These are phyloP conservation scores for Berberis vulgaris DNA, from an alignment of 164 flowering plant genomes.

Conservation along the genomic window DNA sequence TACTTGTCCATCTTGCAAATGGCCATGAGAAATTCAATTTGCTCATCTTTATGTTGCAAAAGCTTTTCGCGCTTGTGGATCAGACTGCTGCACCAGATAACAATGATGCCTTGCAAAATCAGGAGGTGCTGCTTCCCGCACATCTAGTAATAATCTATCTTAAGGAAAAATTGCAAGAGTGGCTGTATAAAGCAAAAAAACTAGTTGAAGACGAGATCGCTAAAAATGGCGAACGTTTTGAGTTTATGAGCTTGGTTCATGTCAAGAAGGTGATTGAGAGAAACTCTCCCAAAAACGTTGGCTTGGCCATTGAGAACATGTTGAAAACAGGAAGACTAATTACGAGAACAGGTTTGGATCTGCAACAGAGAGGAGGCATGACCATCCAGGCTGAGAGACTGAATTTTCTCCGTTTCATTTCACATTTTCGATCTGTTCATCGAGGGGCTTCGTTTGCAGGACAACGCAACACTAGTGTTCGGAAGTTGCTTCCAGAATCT, in stretches of 20 bases:
- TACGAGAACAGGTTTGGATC: conserved; percentile 59
- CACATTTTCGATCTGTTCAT: conserved; percentile 94
- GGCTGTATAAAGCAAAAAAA: conserved; percentile 47
- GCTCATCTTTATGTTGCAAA: conserved; percentile 92
- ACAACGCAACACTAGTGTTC: conserved; percentile 87
- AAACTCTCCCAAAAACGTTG: conserved; percentile 31
- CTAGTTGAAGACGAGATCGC: conserved; percentile 42
- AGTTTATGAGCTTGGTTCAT: conserved; percentile 24
- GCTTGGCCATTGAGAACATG: conserved; percentile 61
- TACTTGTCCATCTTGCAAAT: conserved; percentile 71
- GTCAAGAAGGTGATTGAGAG: conserved; percentile 68
- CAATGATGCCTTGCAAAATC: conserved; percentile 79
- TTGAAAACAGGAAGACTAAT: conserved; percentile 65
- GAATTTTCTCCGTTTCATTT: conserved; percentile 78
- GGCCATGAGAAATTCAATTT: conserved; percentile 78
- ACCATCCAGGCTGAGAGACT: conserved; percentile 86
- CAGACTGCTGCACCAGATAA: conserved; percentile 83
- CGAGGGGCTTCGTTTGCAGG: conserved; percentile 89
- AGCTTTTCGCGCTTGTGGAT: conserved; percentile 76
- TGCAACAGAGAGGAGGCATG: conserved; percentile 84
- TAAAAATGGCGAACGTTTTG: conserved; percentile 29
- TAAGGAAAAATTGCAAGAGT: conserved; percentile 88
- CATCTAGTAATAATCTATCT: conserved; percentile 74
- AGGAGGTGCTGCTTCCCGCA: conserved; percentile 84
- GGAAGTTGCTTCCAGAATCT: conserved; percentile 98